These are phyloP conservation scores for Paramecium octaurelia DNA, from an alignment of 73 alveolate species.

Conservation along the genomic window DNA sequence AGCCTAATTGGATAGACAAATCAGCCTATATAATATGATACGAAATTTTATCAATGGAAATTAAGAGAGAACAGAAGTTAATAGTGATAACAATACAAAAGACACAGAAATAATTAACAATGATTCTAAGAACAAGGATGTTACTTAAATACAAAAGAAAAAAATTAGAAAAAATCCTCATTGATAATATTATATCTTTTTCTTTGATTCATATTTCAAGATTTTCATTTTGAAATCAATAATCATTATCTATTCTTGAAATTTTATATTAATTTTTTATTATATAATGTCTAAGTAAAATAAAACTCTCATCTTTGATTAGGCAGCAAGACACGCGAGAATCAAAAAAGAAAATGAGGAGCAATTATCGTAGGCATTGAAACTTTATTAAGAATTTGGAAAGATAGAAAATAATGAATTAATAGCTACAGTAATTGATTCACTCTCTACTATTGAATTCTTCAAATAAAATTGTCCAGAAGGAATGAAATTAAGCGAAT, in stretches of 20 bases:
- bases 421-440: not conserved
- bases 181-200: not conserved
- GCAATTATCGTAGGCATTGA: not conserved
- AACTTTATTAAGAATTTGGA: not conserved
- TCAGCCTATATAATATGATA: not conserved
- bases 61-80: conserved; percentile 75
- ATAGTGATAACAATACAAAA: conserved; percentile 76
- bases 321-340: conserved; percentile 29
- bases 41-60: not conserved
- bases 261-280: not conserved
- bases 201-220: not conserved
- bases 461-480: conserved; percentile 11
- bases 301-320: not conserved
- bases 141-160: not conserved
- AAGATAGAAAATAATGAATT: not conserved
- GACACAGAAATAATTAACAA: conserved; percentile 55
- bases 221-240: not conserved
- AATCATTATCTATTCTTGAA: not conserved
- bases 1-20: not conserved
- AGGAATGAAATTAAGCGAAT: conserved; percentile 12
- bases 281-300: not conserved
- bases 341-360: not conserved
- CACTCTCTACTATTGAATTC: not conserved
- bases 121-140: not conserved
- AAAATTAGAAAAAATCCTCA: not conserved